Conservation (phyloP, 2,329 filamentous ascomycete species). For the Aspergillus aculeatus region DNA sequence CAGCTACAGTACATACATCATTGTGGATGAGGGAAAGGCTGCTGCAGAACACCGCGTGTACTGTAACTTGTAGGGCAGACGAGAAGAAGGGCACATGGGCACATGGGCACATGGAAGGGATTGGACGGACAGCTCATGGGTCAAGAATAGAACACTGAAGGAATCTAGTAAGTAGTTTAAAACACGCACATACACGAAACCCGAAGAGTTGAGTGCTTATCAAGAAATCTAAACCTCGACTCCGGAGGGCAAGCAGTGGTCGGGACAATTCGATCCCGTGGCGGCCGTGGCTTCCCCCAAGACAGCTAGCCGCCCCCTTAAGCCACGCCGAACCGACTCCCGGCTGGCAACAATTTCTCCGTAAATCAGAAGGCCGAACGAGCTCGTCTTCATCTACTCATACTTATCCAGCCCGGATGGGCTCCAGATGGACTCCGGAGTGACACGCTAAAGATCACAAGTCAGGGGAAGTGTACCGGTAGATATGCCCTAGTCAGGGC, state of each 20-base stretch:
- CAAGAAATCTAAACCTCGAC: neutral
- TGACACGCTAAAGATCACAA: conserved; percentile 7
- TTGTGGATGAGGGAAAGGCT: neutral
- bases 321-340: conserved; percentile 19
- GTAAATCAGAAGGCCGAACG: conserved; percentile 21
- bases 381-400: neutral
- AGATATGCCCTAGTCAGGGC: neutral
- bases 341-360: conserved; percentile 21
- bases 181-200: neutral
- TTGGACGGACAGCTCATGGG: too few species aligned
- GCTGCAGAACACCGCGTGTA: neutral
- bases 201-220: neutral
- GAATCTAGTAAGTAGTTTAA: neutral
- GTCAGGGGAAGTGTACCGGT: conserved; percentile 1
- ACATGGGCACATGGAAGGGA: too few species aligned
- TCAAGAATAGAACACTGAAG: neutral
- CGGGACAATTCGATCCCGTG: conserved; percentile 18
- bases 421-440: conserved; percentile 1
- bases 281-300: neutral
- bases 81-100: neutral
- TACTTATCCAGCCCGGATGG: neutral
- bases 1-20: neutral
- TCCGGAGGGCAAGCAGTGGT: neutral
- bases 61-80: neutral
- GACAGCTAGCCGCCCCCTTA: neutral